Evolutionary conservation across 2,329 filamentous ascomycete species (phyloP), one percentile per base, ranked within the genome.

Genomic region (Clonostachys rhizophaga): DNA sequence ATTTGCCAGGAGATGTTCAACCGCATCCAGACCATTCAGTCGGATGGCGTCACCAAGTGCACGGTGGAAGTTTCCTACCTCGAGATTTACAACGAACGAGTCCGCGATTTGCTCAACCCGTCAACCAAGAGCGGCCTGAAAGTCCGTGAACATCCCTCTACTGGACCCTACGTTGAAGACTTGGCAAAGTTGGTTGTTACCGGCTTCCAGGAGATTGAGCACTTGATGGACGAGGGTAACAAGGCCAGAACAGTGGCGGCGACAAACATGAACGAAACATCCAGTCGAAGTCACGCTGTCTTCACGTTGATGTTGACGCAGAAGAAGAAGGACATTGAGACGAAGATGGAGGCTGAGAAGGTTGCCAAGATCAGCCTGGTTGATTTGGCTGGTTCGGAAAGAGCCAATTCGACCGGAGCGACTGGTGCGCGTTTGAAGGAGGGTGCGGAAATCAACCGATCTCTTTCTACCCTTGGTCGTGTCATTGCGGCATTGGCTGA

Each of bases 201-300:
- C 56, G 92, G 90, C 50, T 97, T 99, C 64, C 78, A 86, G 47
- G 95, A 99, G 64, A 97, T 99, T 55, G 94, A 99, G 61, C 86
- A 96, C 62, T 72, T 99, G 58, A 99, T 99, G 94, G 94, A 99
- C 63, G 92, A 97, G 69, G 94, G 94, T 60, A 99, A 99, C 75
- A 99, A 99, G 70, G 94, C 94, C 34, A 81, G 94, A 75, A 99
- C 94, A 1, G 94, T 99, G 37, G 94, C 94, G 4, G 94, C 94
- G 8, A 99, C 94, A 37, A 99, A 97, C 78, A 99, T 99, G 94
- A 99, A 99, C 75, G 94, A 97, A 69, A 99, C 95, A 0, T 96
- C 91, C 50, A 96, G 91, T 79, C 86, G 94, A 75, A 97, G 92
- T 64, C 94, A 99, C 67, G 94, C 94, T 39, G 95, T 99, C 45